These are phyloP conservation scores for Bruguiera hainesii DNA, from an alignment of 441 rosid genomes.

Conservation along the genomic window DNA sequence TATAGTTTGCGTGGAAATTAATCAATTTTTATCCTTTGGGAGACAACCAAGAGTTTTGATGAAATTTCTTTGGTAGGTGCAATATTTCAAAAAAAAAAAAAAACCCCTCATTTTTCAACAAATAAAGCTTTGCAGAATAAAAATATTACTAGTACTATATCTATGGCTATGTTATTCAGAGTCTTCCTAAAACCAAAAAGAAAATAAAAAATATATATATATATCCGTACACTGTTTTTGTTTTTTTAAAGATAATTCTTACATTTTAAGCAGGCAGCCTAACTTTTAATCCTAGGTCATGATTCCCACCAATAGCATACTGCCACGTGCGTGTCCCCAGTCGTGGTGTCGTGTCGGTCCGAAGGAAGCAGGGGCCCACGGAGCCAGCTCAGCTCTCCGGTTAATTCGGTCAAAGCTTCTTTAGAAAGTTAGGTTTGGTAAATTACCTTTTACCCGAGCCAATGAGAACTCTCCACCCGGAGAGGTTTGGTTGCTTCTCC, in stretches of 20 bases:
- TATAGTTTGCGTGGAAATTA: no score
- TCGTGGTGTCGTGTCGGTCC: constrained; percentile 32
- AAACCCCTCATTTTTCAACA: no score
- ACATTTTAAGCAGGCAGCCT: constrained; percentile 20
- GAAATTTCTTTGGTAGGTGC: no score
- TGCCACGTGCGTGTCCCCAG: constrained; percentile 27
- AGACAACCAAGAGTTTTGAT: no score
- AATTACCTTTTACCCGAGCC: background rate
- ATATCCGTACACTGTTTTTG: no score
- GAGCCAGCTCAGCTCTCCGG: constrained; percentile 13
- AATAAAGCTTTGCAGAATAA: no score
- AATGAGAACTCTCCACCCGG: constrained; percentile 26
- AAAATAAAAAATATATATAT: no score
- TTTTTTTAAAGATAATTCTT: background rate
- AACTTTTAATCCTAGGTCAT: constrained; percentile 3
- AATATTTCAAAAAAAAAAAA: no score
- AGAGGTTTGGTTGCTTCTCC: constrained; percentile 5
- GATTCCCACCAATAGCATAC: background rate
- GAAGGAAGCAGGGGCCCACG: constrained; percentile 39
- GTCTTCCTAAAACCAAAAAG: no score
- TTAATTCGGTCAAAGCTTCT: constrained; percentile 12
- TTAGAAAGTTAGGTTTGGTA: constrained; percentile 14
- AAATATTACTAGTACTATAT: no score
- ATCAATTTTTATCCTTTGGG: no score
- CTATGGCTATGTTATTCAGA: no score